A percentile compares a stretch with the other conserved stretches of the same genome.
These are phyloP conservation scores for Rubia yunnanensis DNA, from an alignment of 257 asterid genomes.

Conservation along the genomic window DNA sequence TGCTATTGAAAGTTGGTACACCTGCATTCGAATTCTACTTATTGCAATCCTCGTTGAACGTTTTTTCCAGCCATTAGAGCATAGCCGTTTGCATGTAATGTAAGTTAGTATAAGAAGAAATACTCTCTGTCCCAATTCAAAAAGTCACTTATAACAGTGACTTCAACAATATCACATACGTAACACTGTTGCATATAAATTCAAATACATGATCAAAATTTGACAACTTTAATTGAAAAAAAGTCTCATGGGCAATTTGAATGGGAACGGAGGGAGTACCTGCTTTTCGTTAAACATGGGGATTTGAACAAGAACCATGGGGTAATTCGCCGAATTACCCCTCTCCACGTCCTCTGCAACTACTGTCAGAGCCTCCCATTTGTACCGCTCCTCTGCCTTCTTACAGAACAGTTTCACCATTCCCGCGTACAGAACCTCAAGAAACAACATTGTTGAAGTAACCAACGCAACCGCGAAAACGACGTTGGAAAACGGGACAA, in stretches of 20 bases:
- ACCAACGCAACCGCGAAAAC: not conserved
- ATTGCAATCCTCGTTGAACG: no score
- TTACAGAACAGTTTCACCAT: not conserved
- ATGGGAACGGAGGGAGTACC: not conserved
- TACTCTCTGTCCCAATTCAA: no score
- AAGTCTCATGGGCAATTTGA: no score
- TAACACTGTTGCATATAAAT: no score
- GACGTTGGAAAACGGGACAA: not conserved
- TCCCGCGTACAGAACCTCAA: not conserved
- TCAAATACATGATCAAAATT: no score
- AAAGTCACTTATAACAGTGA: no score
- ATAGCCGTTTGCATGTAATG: no score
- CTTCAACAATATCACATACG: no score
- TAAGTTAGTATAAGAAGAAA: no score
- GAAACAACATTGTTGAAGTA: not conserved
- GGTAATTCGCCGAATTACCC: not conserved
- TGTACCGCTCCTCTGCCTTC: not conserved
- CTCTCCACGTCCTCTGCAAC: not conserved
- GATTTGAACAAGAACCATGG: not conserved
- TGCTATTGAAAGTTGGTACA: slow-evolving; percentile 84
- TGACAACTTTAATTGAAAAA: no score
- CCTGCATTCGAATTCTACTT: no score
- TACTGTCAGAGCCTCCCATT: not conserved
- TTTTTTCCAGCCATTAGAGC: no score
- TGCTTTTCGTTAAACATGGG: not conserved